Evolutionary conservation across 176 grass and related monocot genomes (phyloP), one percentile per base, ranked within the genome.

Genomic region (Poa pratensis): DNA sequence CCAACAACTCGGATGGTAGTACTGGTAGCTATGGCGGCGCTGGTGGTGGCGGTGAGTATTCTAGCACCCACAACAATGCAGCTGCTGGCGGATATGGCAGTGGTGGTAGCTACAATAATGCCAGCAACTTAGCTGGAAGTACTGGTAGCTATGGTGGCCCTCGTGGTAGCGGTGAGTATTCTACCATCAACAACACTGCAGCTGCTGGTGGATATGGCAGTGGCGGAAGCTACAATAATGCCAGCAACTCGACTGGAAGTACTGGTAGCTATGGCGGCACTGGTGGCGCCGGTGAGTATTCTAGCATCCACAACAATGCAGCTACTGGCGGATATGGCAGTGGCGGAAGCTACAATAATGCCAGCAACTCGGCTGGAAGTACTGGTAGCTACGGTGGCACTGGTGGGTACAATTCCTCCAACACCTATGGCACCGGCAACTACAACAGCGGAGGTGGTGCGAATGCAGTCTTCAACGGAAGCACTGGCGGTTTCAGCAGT

Each of bases 101-200:
- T 28, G 76, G 79, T 9, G 57, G 82, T 18, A 50, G 43, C 43
- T 73, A 49, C 69, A 73, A 73, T 73, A 79, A 74, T 86, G 68
- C 53, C 48, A 78, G 66, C 17, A 68, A 73, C 69, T 48, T 20
- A 1, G 7, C 7, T 14, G 79, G 88, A 52, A 73, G 35, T 79
- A 48, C 60, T 42, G 78, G 80, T 26, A 66, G 91, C 19, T n/a
- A 55, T 68, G 55, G 65, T 3, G 39, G 71, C 14, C 28, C 61
- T 9, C 81, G 63, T 75, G 74, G 81, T 51, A 27, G 39, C 3
- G 39, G 42, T 64, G 17, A 20, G 45, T 50, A 86, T 72, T 54
- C 23, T 71, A 86, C 55, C 6, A 73, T 15, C 20, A 8, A 73
- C 54, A 51, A 20, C 15, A 68, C 40, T 60, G 84, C 86, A 22